phyloP scores from a whole-genome alignment of 345 rosid genomes.

The Acer saccharum region DNA sequence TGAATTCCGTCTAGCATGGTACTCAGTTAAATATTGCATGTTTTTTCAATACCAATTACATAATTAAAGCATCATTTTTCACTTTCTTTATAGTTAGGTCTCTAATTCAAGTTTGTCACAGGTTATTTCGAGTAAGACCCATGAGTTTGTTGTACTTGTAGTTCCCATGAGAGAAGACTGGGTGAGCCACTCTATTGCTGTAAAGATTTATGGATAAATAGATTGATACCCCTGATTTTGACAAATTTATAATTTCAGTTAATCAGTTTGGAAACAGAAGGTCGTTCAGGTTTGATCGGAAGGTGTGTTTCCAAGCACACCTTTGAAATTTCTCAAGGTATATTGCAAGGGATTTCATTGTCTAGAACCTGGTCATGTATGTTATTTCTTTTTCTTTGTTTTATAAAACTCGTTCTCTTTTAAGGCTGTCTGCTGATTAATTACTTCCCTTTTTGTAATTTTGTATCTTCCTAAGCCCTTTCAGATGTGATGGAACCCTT shows the following conservation, averaged over 20 bases:
- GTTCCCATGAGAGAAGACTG: not conserved
- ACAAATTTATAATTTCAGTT: not conserved
- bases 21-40: constrained; percentile 16
- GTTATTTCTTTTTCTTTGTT: not conserved
- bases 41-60: constrained; percentile 1
- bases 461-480: not conserved
- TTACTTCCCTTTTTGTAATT: not conserved
- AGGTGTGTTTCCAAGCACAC: not conserved
- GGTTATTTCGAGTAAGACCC: not conserved
- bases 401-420: not conserved
- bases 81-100: not conserved
- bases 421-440: not conserved
- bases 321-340: not conserved
- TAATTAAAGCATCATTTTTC: constrained; percentile 9
- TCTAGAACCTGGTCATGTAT: not conserved
- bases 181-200: not conserved
- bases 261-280: not conserved
- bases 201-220: not conserved
- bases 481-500: not conserved
- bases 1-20: constrained; percentile 24
- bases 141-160: not conserved
- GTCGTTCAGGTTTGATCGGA: not conserved
- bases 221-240: not conserved
- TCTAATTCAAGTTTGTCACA: not conserved
- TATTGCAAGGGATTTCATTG: not conserved